Evolutionary conservation across 768 basidiomycete species (phyloP).

Genomic region (Mycena indigotica): DNA sequence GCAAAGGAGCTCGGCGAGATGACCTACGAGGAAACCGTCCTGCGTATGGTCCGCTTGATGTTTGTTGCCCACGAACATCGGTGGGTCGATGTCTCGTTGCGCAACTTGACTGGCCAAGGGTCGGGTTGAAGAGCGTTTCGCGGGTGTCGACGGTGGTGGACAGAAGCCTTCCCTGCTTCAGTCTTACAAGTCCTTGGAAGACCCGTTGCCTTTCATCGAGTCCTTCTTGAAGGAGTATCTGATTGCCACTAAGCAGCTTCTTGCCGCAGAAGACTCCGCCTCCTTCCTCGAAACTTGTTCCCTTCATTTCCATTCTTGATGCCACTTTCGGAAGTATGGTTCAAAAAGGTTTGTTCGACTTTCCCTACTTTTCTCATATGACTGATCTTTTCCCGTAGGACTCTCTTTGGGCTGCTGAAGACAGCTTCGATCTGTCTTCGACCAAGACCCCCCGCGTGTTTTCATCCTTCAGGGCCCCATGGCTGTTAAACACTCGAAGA

Average conservation of each 20-base stretch:
- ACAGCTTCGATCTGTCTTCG: too few species aligned
- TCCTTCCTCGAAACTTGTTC: conserved; percentile 98
- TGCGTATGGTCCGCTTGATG: conserved; percentile 92
- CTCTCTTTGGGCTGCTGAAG: too few species aligned
- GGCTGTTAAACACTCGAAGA: too few species aligned
- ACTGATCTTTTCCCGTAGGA: too few species aligned
- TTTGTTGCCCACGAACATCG: conserved; percentile 88
- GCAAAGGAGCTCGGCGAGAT: conserved; percentile 90
- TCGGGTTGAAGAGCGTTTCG: conserved; percentile 93
- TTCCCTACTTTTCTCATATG: conserved; percentile 29
- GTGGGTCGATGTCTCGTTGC: conserved; percentile 90
- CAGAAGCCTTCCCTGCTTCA: conserved; percentile 82
- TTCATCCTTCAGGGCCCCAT: too few species aligned
- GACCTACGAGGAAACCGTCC: conserved; percentile 96
- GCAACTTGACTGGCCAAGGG: conserved; percentile 97
- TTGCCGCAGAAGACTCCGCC: conserved; percentile 90
- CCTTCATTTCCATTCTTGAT: conserved; percentile 96
- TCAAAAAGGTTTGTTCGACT: conserved; percentile 81
- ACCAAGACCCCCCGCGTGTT: too few species aligned
- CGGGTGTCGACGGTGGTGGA: conserved; percentile 77
- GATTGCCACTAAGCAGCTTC: conserved; percentile 78
- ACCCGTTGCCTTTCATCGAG: conserved; percentile 75
- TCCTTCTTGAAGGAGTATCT: conserved; percentile 87
- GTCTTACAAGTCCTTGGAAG: conserved; percentile 82
- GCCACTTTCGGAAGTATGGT: conserved; percentile 95